These are phyloP conservation scores for Danielia oregonensis DNA, from an alignment of 805 yeast species.

Conservation along the genomic window DNA sequence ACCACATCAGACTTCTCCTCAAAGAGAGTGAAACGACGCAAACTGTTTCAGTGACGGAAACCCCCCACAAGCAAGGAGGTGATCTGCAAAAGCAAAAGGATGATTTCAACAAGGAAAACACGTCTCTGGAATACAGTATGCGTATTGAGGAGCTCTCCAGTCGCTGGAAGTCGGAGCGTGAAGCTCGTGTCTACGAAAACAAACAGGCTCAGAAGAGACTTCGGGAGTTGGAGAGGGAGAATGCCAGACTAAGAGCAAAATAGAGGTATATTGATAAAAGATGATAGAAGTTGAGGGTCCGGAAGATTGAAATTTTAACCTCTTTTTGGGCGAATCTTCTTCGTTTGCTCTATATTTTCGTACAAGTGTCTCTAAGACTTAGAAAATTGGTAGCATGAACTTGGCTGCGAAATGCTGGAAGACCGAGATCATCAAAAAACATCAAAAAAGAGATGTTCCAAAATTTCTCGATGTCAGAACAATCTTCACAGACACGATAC, in stretches of 20 bases:
- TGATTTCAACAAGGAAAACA: slow-evolving; percentile 18
- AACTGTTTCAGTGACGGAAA: slow-evolving; percentile 9
- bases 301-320: too few species aligned
- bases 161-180: slow-evolving; percentile 70
- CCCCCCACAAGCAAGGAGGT: slow-evolving; percentile 16
- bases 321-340: too few species aligned
- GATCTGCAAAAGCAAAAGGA: slow-evolving; percentile 22
- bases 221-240: slow-evolving; percentile 53
- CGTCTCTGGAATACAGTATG: slow-evolving; percentile 38
- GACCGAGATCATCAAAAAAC: too few species aligned
- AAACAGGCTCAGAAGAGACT: slow-evolving; percentile 52
- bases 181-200: slow-evolving; percentile 59
- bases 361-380: too few species aligned
- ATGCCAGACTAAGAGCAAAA: slow-evolving; percentile 15
- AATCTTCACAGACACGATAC: too few species aligned
- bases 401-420: too few species aligned
- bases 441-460: too few species aligned
- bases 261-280: too few species aligned
- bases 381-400: too few species aligned
- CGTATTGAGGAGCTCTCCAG: slow-evolving; percentile 60
- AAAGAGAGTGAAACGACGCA: slow-evolving; percentile 26
- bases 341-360: too few species aligned
- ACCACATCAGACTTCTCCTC: slow-evolving; percentile 44
- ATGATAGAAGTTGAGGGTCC: too few species aligned
- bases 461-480: too few species aligned